Conservation (phyloP, 257 asterid species). For the Nyctanthes arbortristis region DNA sequence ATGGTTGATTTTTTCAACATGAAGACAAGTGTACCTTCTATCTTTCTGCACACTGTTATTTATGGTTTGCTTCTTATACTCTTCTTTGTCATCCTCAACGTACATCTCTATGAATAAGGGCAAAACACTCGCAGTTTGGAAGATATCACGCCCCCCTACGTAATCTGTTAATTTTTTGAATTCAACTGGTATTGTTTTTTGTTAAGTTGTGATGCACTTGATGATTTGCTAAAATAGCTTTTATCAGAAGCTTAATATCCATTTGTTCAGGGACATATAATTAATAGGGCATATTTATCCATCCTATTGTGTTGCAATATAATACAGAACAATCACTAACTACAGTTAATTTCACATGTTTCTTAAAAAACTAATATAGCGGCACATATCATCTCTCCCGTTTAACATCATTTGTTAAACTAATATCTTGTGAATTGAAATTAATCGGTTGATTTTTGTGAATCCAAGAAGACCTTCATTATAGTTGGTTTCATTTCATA, state of each 20-base stretch:
- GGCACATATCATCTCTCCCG: no score
- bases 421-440: no score
- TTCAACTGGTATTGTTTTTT: not conserved
- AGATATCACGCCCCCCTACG: no score
- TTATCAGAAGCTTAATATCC: not conserved
- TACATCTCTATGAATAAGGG: constrained; percentile 65
- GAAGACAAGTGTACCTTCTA: constrained; percentile 67
- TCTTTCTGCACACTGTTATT: constrained; percentile 62
- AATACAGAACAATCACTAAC: no score
- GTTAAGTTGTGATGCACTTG: not conserved
- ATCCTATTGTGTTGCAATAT: not conserved
- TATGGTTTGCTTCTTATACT: constrained; percentile 81
- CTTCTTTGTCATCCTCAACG: constrained; percentile 60
- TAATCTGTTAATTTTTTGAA: not conserved
- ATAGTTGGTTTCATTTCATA: no score
- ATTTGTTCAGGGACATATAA: not conserved
- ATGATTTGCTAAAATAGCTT: not conserved
- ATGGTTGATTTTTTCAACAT: constrained; percentile 77
- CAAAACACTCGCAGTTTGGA: no score
- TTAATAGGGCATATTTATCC: not conserved
- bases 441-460: no score
- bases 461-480: no score
- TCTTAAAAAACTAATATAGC: no score
- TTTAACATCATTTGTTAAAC: no score
- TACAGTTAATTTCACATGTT: no score